Conservation (phyloP, 1,284 basidiomycete species). For the Leccinum griseonigrum region DNA sequence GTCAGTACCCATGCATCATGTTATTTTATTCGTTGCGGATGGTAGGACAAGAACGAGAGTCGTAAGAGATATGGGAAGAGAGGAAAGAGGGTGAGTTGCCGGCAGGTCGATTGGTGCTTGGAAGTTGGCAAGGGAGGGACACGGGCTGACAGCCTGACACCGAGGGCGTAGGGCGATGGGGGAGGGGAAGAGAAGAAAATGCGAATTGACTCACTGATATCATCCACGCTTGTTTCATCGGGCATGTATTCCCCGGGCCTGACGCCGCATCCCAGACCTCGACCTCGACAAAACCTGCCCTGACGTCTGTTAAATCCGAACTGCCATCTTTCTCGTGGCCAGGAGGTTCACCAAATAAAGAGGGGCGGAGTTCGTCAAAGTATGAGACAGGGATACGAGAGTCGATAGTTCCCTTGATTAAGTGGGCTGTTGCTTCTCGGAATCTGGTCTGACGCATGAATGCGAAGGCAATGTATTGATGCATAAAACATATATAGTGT, state of each 20-base stretch:
- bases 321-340: slow-evolving; percentile 15
- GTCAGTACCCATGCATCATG: slow-evolving; percentile 43
- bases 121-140: slow-evolving; percentile 20
- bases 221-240: slow-evolving; percentile 59
- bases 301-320: slow-evolving; percentile 29
- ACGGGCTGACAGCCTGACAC: background rate
- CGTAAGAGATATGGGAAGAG: slow-evolving; percentile 21
- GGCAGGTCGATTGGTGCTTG: slow-evolving; percentile 26
- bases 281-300: slow-evolving; percentile 61
- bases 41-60: slow-evolving; percentile 26
- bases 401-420: slow-evolving; percentile 71
- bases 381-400: slow-evolving; percentile 75
- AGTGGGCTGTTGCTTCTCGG: slow-evolving; percentile 70
- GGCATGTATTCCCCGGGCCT: slow-evolving; percentile 51
- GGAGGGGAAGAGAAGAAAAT: slow-evolving; percentile 20
- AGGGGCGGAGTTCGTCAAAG: slow-evolving; percentile 67
- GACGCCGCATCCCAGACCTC: slow-evolving; percentile 45
- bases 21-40: slow-evolving; percentile 22
- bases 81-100: slow-evolving; percentile 25
- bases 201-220: slow-evolving; percentile 64
- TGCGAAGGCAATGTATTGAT: slow-evolving; percentile 75
- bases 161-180: slow-evolving; percentile 19
- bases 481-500: slow-evolving; percentile 64
- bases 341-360: slow-evolving; percentile 43
- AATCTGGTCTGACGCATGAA: slow-evolving; percentile 72